Conservation (phyloP, 106 monocot genomes). For the Apostasia ramifera region DNA sequence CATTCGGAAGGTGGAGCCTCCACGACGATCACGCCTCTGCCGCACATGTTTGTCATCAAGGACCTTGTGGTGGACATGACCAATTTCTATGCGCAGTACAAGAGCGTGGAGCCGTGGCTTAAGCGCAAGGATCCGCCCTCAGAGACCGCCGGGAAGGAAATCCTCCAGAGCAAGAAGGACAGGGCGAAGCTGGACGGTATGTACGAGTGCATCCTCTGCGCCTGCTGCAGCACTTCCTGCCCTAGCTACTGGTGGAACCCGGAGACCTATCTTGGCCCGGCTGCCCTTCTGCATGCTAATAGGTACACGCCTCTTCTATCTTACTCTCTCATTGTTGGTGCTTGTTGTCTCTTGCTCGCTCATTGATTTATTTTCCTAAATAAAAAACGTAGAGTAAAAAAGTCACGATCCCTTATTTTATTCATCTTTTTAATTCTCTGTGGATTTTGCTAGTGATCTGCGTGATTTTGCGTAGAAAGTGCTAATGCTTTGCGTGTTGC, state of each 20-base stretch:
- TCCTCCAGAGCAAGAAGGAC: conserved; percentile 75
- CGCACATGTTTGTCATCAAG: conserved; percentile 94
- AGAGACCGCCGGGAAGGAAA: conserved; percentile 61
- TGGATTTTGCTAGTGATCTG: background rate
- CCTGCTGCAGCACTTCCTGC: conserved; percentile 90
- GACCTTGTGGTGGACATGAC: conserved; percentile 98
- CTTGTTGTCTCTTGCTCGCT: background rate
- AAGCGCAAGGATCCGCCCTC: conserved; percentile 76
- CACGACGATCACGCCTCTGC: conserved; percentile 67
- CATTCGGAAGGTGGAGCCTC: conserved; percentile 5
- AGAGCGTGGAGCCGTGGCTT: conserved; percentile 96
- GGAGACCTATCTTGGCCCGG: conserved; percentile 86
- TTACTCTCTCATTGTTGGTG: background rate
- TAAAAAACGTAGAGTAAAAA: background rate
- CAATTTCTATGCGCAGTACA: conserved; percentile 90
- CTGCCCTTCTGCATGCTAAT: conserved; percentile 87
- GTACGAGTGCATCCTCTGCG: conserved; percentile 97
- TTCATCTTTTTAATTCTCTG: background rate
- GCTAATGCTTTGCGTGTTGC: no score
- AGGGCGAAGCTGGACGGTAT: conserved; percentile 91
- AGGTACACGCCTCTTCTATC: conserved; percentile 23
- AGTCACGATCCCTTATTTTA: background rate
- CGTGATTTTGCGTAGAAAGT: no score
- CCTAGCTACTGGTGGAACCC: conserved; percentile 99
- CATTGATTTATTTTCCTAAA: background rate